A percentile compares a stretch with the other conserved stretches of the same genome.
Evolutionary conservation across 805 yeast genomes (phyloP).

Genomic region (Wickerhamomyces xylosicus): DNA sequence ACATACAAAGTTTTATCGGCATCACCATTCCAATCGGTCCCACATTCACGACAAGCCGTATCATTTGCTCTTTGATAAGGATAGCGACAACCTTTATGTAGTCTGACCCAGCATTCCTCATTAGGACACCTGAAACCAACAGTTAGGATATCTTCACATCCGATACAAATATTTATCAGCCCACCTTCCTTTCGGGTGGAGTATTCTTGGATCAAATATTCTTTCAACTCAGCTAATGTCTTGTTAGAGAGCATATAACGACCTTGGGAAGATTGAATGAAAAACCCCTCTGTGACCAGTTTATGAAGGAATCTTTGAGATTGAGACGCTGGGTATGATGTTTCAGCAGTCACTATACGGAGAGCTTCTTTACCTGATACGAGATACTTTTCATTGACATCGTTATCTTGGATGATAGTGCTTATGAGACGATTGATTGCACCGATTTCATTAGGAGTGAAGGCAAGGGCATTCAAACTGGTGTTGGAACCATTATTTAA

Average conservation of each 20-base stretch:
- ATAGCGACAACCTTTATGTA: conserved; percentile 39
- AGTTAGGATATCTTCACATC: conserved; percentile 44
- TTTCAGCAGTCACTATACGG: conserved; percentile 15
- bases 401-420: conserved; percentile 19
- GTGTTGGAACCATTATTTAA: conserved; percentile 22
- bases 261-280: conserved; percentile 25
- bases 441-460: conserved; percentile 29
- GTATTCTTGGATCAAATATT: conserved; percentile 31
- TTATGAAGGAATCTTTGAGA: conserved; percentile 28
- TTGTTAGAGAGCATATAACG: conserved; percentile 29
- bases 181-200: conserved; percentile 27
- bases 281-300: conserved; percentile 45
- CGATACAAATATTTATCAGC: conserved; percentile 31
- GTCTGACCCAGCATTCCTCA: conserved; percentile 25
- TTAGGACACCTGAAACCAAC: conserved; percentile 34
- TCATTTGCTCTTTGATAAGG: conserved; percentile 27
- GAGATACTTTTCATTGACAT: conserved; percentile 20
- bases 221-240: conserved; percentile 36
- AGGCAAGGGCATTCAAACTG: conserved; percentile 3
- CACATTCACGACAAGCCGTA: conserved; percentile 22
- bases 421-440: conserved; percentile 31
- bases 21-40: neutral
- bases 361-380: conserved; percentile 21
- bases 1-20: no score
- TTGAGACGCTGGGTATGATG: conserved; percentile 23